Base-by-base conservation (phyloP, 352 stramenopile genomes). In the Globisporangium abappressorium region DNA sequence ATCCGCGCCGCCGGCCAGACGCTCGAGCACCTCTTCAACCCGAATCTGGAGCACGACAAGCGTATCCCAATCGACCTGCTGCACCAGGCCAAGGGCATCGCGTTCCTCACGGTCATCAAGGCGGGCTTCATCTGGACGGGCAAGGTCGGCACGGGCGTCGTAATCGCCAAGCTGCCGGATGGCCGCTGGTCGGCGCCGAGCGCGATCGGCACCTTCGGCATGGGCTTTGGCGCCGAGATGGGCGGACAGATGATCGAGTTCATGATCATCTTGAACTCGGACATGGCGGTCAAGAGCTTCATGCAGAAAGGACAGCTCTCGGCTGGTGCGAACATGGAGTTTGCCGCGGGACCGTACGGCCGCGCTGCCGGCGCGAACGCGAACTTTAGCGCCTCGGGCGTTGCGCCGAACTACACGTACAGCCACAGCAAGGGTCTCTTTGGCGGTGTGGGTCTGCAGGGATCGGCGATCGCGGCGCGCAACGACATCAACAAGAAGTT, bases 131-230 rank as follows among this genome's bases (percentile, higher is more conserved):
- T 95, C 65, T 91, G 80, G 81, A 96, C 88, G 9, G 90, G 81
- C 64, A 92, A 91, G 68, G 74, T 95, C 33, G 88, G 88, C 72
- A 93, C 86, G 59, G 97, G 97, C 51, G 85, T 99, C 57, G 91
- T 99, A 18, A 87, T 99, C 70, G 87, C 95, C 18, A 94, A 97
- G 68, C 84, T 98, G 11, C 85, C 87, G 3, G 94, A 98, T 75
- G 95, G 96, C 14, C 93, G 90, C 55, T 99, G 97, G 96, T 98
- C 91, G 53, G 94, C 96, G 18, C 97, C 97, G 18, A 98, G 89
- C 26, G 95, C 96, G 7, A 98, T 99, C 70, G 95, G 90, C 55
- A 94, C 95, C 33, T 83, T 86, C 28, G 94, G 94, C 55, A 93
- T 98, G 79, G 92, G 89, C 67, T 86, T 91, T 71, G 88, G 88